phyloP scores from a whole-genome alignment of 495 filamentous ascomycete species.

The Penicillium riverlandense region DNA sequence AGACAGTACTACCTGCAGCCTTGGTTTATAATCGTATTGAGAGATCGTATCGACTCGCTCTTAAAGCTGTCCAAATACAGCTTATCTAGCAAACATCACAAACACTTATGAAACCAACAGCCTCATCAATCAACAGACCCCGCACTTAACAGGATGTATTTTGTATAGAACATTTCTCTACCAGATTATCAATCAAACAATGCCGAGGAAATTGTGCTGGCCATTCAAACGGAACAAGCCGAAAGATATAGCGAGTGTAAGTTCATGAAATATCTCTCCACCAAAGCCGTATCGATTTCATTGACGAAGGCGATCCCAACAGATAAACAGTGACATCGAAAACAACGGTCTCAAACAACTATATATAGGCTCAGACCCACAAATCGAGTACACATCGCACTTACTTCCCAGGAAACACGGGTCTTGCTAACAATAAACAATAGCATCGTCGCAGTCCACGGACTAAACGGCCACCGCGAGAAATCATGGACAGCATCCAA shows the following conservation, averaged over 20 bases:
- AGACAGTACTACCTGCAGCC: too few relatives aligned
- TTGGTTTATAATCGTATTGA: too few relatives aligned
- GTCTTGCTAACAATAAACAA: background rate
- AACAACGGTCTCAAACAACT: background rate
- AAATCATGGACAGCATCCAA: constrained; percentile 31
- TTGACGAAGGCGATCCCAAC: too few relatives aligned
- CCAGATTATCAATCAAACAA: background rate
- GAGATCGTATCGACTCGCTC: too few relatives aligned
- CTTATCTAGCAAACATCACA: too few relatives aligned
- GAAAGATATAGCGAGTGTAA: background rate
- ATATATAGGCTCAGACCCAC: background rate
- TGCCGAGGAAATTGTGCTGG: background rate
- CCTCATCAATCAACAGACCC: too few relatives aligned
- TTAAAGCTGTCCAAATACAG: too few relatives aligned
- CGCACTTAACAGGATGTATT: too few relatives aligned
- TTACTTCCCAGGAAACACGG: background rate
- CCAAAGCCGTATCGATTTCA: too few relatives aligned
- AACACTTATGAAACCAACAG: too few relatives aligned
- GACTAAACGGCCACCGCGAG: constrained; percentile 18
- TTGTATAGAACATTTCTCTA: too few relatives aligned
- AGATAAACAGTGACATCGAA: background rate
- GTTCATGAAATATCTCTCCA: background rate
- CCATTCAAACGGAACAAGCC: background rate
- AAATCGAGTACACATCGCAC: background rate
- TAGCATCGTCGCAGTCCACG: constrained; percentile 24